These are phyloP conservation scores for Diaporthe amygdali DNA, from an alignment of 2,329 filamentous ascomycete species.

Conservation along the genomic window DNA sequence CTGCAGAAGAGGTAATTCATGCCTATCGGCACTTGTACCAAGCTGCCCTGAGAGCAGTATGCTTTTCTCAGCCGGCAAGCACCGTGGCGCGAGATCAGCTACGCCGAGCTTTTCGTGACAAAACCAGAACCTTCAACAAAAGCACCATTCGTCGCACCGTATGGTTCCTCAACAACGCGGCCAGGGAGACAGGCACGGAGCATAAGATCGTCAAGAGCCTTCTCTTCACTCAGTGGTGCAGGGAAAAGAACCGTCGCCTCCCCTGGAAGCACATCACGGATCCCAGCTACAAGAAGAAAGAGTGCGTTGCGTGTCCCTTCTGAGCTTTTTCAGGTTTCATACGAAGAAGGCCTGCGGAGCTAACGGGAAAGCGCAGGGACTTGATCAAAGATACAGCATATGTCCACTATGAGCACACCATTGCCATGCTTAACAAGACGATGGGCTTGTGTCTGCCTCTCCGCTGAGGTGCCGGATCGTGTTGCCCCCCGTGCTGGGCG, in stretches of 20 bases:
- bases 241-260: slow-evolving; percentile 38
- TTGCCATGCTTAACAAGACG: slow-evolving; percentile 75
- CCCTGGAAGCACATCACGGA: slow-evolving; percentile 11
- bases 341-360: slow-evolving; percentile 25
- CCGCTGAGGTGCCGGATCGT: not conserved
- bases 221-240: slow-evolving; percentile 37
- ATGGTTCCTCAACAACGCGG: slow-evolving; percentile 72
- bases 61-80: slow-evolving; percentile 72
- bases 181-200: slow-evolving; percentile 68
- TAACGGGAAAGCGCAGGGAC: slow-evolving; percentile 27
- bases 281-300: not conserved
- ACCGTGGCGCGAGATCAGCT: slow-evolving; percentile 65
- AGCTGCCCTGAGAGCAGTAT: slow-evolving; percentile 70
- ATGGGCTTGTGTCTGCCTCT: slow-evolving; percentile 70
- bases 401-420: slow-evolving; percentile 70
- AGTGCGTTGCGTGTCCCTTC: slow-evolving; percentile 28
- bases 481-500: not conserved
- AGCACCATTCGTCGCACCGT: slow-evolving; percentile 67
- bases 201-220: slow-evolving; percentile 76
- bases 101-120: slow-evolving; percentile 63
- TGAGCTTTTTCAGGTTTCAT: not conserved
- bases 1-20: slow-evolving; percentile 54
- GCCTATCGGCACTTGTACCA: slow-evolving; percentile 76
- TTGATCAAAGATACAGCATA: slow-evolving; percentile 44
- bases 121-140: slow-evolving; percentile 49